A percentile compares a stretch with the other conserved stretches of the same genome.
Evolutionary conservation across 192 early-diverging fungal genomes (phyloP).

Genomic region (Obelidium mucronatum): DNA sequence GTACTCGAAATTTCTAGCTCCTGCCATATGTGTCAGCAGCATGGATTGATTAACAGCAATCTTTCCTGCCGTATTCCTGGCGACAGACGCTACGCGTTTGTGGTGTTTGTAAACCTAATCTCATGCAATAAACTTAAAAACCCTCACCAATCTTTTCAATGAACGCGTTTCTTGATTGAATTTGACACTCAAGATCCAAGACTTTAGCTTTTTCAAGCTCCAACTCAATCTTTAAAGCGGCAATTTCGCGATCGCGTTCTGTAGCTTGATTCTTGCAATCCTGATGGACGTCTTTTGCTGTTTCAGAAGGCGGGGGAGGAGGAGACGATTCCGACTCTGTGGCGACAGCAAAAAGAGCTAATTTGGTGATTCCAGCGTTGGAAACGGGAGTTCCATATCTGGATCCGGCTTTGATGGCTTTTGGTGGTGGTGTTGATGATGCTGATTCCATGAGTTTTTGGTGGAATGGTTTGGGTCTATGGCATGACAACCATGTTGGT

Average conservation of each 20-base stretch:
- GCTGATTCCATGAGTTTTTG: slow-evolving; percentile 22
- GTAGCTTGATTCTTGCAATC: neutral
- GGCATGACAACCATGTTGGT: no score
- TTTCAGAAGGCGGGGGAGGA: neutral
- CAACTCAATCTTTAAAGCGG: slow-evolving; percentile 8
- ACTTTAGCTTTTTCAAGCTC: neutral
- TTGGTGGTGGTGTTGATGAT: no score
- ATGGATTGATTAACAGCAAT: slow-evolving; percentile 14
- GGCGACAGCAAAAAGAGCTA: neutral
- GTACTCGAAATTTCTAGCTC: slow-evolving; percentile 7
- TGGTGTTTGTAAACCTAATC: neutral
- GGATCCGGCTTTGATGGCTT: neutral
- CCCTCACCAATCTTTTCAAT: slow-evolving; percentile 16
- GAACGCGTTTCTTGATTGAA: slow-evolving; percentile 19
- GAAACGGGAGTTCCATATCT: neutral
- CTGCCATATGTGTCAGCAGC: neutral
- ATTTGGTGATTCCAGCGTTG: no score
- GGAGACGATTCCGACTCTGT: slow-evolving; percentile 6
- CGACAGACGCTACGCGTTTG: slow-evolving; percentile 10
- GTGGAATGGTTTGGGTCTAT: slow-evolving; percentile 27
- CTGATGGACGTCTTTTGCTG: neutral
- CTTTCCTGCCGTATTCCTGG: slow-evolving; percentile 14
- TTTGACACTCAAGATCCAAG: neutral
- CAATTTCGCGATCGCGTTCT: neutral
- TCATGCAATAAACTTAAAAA: neutral